Base-by-base conservation (phyloP, 2,329 filamentous ascomycete genomes). In the Pyricularia grisea region DNA sequence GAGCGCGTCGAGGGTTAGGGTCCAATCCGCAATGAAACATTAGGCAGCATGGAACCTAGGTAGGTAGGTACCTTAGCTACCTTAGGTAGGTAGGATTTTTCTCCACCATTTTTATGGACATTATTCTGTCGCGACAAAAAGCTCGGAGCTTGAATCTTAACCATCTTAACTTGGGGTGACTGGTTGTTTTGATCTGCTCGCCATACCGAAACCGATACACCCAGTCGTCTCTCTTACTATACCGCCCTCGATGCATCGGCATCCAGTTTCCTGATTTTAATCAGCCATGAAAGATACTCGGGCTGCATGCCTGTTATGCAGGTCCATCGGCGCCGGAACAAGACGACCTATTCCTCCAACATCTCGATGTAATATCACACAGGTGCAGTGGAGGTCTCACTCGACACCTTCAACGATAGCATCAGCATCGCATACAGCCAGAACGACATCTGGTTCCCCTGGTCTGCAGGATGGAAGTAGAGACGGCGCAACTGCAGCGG, bases 241-340 rank as follows among this genome's bases (percentile, higher is more conserved):
- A 50, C 42, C 42, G 42, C 42, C 42, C 42, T 50, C 42, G 17
- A 50, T 50, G 42, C 17, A n/a, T 50, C 17, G 17, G 5, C 2
- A 50, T n/a, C 42, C n/a, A 7, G 42, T 2, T n/a, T 50, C 17
- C 42, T 50, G 20, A 6, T 50, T n/a, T 1, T 50, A 9, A 20
- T 58, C 14, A 42, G 36, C 12, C 50, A 74, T 74, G 73, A 71
- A 67, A 42, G 69, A 72, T 55, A 23, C 71, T 6, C 71, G 72
- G 28, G 70, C 68, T 3, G 68, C 72, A 1, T 74, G 73, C 65
- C 63, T 72, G 55, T 64, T 72, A 55, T 74, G 73, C 68, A 70
- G 72, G 28, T 58, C 58, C 14, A 14, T 63, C 66, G 50, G 27
- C 66, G 66, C 66, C 23, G 42, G 66, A 10, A 28, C 36, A 36